Percentiles rank a stretch among this genome's conserved stretches.
Conservation (phyloP, 352 stramenopile species). For the Phytopythium chamaehyphon region DNA sequence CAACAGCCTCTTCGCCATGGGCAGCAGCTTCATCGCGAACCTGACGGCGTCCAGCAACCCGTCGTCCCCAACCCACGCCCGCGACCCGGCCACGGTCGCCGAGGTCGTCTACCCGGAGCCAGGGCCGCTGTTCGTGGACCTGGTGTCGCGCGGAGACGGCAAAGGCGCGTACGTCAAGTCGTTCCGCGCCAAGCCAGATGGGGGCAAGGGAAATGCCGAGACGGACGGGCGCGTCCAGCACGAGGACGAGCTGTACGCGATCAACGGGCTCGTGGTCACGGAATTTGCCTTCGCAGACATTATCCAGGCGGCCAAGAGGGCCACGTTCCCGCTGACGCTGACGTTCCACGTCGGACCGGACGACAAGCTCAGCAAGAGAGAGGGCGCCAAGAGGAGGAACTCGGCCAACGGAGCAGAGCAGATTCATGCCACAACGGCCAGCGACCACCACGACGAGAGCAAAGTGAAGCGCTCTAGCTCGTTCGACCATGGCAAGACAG, state of each 20-base stretch:
- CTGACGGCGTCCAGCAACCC: conserved; percentile 25
- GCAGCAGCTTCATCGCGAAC: conserved; percentile 40
- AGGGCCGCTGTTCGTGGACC: conserved; percentile 61
- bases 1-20: conserved; percentile 36
- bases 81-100: conserved; percentile 22
- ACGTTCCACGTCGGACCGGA: conserved; percentile 49
- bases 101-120: conserved; percentile 46
- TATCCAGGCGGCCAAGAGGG: conserved; percentile 57
- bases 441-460: neutral
- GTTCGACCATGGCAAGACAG: conserved; percentile 40
- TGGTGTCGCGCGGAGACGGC: conserved; percentile 69
- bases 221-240: conserved; percentile 47
- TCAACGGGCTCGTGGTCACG: conserved; percentile 59
- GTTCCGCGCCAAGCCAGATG: conserved; percentile 62
- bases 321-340: conserved; percentile 62
- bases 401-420: conserved; percentile 3
- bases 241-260: conserved; percentile 63
- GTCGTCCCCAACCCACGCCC: conserved; percentile 13
- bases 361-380: conserved; percentile 8
- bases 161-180: conserved; percentile 68
- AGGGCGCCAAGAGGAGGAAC: conserved; percentile 11
- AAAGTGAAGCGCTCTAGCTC: conserved; percentile 44
- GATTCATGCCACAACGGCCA: neutral
- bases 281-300: conserved; percentile 58
- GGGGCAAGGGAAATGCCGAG: conserved; percentile 48